These are phyloP conservation scores for Tricholoma sp. DNA, from an alignment of 768 basidiomycete species.

Conservation along the genomic window DNA sequence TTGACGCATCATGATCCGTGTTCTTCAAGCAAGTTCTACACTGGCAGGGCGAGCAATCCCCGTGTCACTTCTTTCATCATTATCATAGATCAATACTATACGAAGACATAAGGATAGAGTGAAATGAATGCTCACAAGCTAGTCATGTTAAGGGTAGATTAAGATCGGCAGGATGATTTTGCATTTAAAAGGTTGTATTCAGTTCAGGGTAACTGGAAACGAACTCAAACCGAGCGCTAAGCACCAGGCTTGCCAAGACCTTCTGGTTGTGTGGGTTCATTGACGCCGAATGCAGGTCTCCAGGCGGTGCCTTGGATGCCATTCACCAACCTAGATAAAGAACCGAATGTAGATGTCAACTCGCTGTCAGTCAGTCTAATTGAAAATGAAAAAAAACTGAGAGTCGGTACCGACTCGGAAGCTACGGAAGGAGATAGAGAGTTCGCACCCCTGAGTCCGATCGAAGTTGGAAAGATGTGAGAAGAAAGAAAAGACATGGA, in stretches of 20 bases:
- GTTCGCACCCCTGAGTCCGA: neutral
- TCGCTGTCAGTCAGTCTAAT: neutral
- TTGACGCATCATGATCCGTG: neutral
- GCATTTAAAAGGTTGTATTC: slow-evolving; percentile 30
- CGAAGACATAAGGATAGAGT: no score
- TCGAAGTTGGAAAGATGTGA: slow-evolving; percentile 6
- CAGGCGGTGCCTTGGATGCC: no score
- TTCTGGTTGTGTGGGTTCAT: slow-evolving; percentile 48
- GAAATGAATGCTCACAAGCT: slow-evolving; percentile 35
- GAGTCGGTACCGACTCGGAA: neutral
- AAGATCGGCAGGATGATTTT: slow-evolving; percentile 48
- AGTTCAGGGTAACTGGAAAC: neutral
- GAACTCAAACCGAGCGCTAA: neutral
- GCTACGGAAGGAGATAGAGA: slow-evolving; percentile 6
- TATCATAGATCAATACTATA: neutral
- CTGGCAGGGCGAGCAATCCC: slow-evolving; percentile 14
- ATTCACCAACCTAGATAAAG: slow-evolving; percentile 39
- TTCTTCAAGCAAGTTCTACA: no score
- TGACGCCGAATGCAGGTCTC: no score
- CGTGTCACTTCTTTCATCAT: slow-evolving; percentile 43
- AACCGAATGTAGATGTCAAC: slow-evolving; percentile 4
- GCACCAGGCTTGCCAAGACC: slow-evolving; percentile 29
- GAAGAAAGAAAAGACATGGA: slow-evolving; percentile 8
- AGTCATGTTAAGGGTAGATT: slow-evolving; percentile 45
- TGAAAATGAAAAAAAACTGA: neutral